Base-by-base conservation (phyloP, 495 filamentous ascomycete genomes). In the Bombardia bombarda region DNA sequence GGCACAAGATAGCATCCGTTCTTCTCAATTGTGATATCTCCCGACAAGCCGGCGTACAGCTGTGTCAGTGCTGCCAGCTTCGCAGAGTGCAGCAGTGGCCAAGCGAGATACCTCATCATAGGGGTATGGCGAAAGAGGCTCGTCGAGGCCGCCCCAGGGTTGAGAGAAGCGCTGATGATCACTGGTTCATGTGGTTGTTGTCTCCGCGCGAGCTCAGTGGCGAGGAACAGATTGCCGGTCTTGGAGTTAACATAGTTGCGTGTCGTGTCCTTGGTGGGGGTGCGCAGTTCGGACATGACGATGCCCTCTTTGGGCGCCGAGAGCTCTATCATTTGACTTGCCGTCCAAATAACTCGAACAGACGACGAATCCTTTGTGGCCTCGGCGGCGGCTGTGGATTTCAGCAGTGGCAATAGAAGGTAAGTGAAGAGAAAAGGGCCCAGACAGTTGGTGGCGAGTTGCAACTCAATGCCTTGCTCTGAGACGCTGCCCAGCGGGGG, bases 1-100 rank as follows among this genome's bases (percentile, higher is more conserved):
- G 66, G 69, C 8, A 67, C 51, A n/a, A 67, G 49, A 52, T 64
- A 70, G 9, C 54, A 56, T 2, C 68, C 66, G 13, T 56, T 63
- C 14, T 56, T 54, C 26, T 58, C 47, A 20, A 45, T 28, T 19
- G 42, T 53, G 12, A 72, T 50, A 5, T 72, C 63, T 10, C 50
- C 24, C 1, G 60, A 60, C 7, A 73, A 32, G 1, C 67, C 68
- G 3, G 70, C 65, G 43, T 60, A 75, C 7, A 73, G 50, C 43
- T 61, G 47, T 0, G 67, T 74, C 39, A 70, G 62, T 1, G 65
- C 69, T 1, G 63, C 62, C 26, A 53, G 16, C n/a, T 46, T 49
- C 12, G 60, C 42, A 10, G 44, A 26, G 36, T 66, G 39, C 2
- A 67, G 47, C 17, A 70, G 16, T n/a, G 55, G 47, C 40, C 46